Evolutionary conservation across 1,284 basidiomycete genomes (phyloP).

Genomic region (Schizophyllum amplum): DNA sequence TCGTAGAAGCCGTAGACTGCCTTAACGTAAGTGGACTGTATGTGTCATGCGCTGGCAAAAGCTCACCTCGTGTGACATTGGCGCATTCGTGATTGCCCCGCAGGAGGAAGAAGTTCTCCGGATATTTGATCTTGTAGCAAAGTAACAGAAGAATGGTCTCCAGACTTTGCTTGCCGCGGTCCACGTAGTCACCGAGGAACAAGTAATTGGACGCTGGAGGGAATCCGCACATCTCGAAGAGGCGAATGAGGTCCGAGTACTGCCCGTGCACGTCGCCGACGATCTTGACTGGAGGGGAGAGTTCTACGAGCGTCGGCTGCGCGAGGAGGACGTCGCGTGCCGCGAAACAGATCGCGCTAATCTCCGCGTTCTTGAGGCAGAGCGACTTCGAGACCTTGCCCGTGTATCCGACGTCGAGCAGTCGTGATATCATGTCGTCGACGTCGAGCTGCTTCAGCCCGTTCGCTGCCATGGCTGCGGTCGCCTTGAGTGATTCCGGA

Average conservation of each 20-base stretch:
- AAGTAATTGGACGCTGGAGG: conserved; percentile 97
- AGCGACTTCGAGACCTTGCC: conserved; percentile 97
- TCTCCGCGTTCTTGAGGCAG: conserved; percentile 95
- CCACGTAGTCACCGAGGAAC: conserved; percentile 98
- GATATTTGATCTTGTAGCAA: conserved; percentile 99
- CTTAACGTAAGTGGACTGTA: conserved; percentile 15
- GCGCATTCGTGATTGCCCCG: conserved; percentile 99
- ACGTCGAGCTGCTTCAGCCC: conserved; percentile 76
- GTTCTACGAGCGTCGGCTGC: conserved; percentile 96
- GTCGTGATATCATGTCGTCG: conserved; percentile 96
- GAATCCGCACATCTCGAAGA: conserved; percentile 99
- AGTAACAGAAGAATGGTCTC: conserved; percentile 96
- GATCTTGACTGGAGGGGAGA: conserved; percentile 98
- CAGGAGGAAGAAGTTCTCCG: conserved; percentile 98
- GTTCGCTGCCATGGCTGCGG: conserved; percentile 26
- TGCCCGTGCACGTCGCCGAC: conserved; percentile 99
- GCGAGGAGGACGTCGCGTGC: conserved; percentile 94
- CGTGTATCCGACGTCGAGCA: conserved; percentile 95
- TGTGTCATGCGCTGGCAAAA: conserved; percentile 1
- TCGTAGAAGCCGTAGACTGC: conserved; percentile 99
- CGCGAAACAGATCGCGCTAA: conserved; percentile 92
- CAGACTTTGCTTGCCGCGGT: conserved; percentile 96
- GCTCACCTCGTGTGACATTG: conserved; percentile 90
- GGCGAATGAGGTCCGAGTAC: conserved; percentile 94
- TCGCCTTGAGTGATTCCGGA: conserved; percentile 26